Evolutionary conservation across 1,284 basidiomycete species (phyloP), one percentile per base, ranked within the genome.

Genomic region (Fomes fomentarius): DNA sequence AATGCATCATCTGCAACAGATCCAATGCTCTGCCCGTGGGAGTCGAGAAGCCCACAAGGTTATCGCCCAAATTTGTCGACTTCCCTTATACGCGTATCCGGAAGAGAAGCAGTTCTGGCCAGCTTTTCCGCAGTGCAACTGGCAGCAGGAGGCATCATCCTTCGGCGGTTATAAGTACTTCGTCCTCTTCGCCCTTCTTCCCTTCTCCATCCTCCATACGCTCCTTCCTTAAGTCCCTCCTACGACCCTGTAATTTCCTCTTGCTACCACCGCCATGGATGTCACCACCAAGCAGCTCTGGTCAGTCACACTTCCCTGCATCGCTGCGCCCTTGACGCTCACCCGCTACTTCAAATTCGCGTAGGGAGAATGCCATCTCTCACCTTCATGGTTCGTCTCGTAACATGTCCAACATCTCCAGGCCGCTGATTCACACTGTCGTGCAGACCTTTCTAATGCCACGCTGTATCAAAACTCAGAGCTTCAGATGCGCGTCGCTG

Each of bases 381-480:
- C 79, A 79, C 59, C 73, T 89, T 60, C 68, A 85, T 66, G 79
- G 85, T 87, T 67, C 53, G 74, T 66, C 40, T 49, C 38, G 30
- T 34, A 24, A 46, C 14, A 31, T 4, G 8, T n/a, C 30, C 25
- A 46, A 44, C 40, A 25, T 28, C 35, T 26, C 5, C 21, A 14
- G 9, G 21, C 11, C 47, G 50, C 42, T 26, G 30, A 31, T 45
- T 46, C 34, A 60, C 53, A 56, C 55, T 56, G 57, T 14, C 51
- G 38, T 51, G 19, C 56, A 89, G 88, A 78, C 63, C 78, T 90
- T 50, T 86, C 86, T 39, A 75, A 76, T 38, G 73, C 76, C 43
- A 89, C 85, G 10, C 66, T 87, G 61, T 80, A 84, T 63, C 80
- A 82, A 51, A 87, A 89, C 63, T 64, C 73, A 28, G 81, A 84